These are phyloP conservation scores for Euphorbia lathyris DNA, from an alignment of 345 rosid species.

Conservation along the genomic window DNA sequence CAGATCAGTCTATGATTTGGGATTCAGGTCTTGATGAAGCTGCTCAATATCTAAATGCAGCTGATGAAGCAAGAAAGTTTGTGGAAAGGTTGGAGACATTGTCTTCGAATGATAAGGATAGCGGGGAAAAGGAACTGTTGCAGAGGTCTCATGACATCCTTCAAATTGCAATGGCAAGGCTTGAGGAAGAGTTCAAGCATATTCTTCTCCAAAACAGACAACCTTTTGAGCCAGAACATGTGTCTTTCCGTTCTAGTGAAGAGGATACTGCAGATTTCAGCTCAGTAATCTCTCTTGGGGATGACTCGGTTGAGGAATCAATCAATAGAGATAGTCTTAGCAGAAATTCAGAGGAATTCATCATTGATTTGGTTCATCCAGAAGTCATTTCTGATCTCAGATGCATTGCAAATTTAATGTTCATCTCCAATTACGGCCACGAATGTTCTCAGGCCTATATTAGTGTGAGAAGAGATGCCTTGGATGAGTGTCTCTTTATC, in stretches of 20 bases:
- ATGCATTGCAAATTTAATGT: constrained; percentile 66
- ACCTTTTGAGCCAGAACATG: constrained; percentile 63
- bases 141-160: constrained; percentile 71
- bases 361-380: constrained; percentile 65
- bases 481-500: constrained; percentile 70
- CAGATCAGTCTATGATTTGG: constrained; percentile 78
- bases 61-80: constrained; percentile 50
- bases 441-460: constrained; percentile 78
- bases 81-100: constrained; percentile 50
- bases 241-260: constrained; percentile 67
- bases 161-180: constrained; percentile 80
- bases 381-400: constrained; percentile 63
- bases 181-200: constrained; percentile 79
- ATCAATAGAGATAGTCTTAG: constrained; percentile 49
- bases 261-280: constrained; percentile 51
- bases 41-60: constrained; percentile 49
- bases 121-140: constrained; percentile 38
- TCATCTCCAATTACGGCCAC: constrained; percentile 52
- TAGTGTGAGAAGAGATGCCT: constrained; percentile 56
- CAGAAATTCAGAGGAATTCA: constrained; percentile 48
- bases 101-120: constrained; percentile 20
- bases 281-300: constrained; percentile 52
- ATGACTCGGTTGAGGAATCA: constrained; percentile 62
- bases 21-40: constrained; percentile 55
- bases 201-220: constrained; percentile 62